Conservation (phyloP, 306 rosid species). For the Lotus japonicus region DNA sequence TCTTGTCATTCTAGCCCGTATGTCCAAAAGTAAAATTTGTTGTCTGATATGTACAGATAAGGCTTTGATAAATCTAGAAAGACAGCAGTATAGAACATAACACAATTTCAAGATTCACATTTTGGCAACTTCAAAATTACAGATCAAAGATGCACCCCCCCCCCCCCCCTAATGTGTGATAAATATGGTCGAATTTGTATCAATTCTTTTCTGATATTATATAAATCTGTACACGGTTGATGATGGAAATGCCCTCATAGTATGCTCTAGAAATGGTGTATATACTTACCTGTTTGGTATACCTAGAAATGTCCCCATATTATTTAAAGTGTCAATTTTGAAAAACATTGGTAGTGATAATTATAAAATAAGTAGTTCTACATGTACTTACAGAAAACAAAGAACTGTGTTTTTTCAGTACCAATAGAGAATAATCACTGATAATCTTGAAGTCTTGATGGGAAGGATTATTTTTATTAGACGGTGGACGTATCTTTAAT, state of each 20-base stretch:
- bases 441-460: background rate
- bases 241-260: background rate
- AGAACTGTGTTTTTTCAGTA: background rate
- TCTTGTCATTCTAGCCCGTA: background rate
- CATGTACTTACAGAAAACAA: no score
- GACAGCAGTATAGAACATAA: no score
- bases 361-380: background rate
- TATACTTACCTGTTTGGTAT: background rate
- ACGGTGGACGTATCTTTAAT: background rate
- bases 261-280: background rate
- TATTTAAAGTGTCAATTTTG: no score
- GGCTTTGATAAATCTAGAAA: no score
- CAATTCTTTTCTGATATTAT: background rate
- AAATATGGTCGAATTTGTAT: background rate
- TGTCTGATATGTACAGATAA: no score
- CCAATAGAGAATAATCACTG: background rate
- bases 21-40: background rate
- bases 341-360: background rate
- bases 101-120: no score
- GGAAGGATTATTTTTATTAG: constrained; percentile 6
- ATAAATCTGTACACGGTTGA: background rate
- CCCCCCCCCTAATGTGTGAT: no score
- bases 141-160: no score
- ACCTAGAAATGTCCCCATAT: no score
- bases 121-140: no score